Conservation (phyloP, 768 basidiomycete genomes). For the Trichaptum fuscoviolaceum region DNA sequence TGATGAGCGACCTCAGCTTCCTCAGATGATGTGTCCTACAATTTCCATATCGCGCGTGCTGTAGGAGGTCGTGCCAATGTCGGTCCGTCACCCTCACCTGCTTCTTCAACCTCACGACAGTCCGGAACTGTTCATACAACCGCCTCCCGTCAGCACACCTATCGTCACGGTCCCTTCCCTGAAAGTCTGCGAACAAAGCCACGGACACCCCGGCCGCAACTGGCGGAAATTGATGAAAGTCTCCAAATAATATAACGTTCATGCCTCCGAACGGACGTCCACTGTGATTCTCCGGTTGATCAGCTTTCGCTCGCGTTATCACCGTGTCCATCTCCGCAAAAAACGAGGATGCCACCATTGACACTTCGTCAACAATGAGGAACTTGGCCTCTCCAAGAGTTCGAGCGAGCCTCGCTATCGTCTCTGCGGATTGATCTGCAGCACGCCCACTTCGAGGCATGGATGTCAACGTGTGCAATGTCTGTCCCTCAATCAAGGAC, state of each 20-base stretch:
- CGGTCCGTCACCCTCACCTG: slow-evolving; percentile 30
- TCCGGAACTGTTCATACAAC: slow-evolving; percentile 25
- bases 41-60: slow-evolving; percentile 20
- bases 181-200: background rate
- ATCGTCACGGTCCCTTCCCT: background rate
- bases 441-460: slow-evolving; percentile 9
- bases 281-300: slow-evolving; percentile 8
- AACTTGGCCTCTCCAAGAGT: slow-evolving; percentile 10
- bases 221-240: slow-evolving; percentile 43
- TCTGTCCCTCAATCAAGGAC: slow-evolving; percentile 32
- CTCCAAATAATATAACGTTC: slow-evolving; percentile 35
- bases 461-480: slow-evolving; percentile 20
- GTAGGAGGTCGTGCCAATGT: slow-evolving; percentile 27
- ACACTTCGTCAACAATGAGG: slow-evolving; percentile 9
- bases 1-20: slow-evolving; percentile 21
- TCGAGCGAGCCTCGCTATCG: slow-evolving; percentile 7
- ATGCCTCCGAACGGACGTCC: slow-evolving; percentile 20
- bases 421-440: slow-evolving; percentile 8
- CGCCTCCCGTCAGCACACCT: slow-evolving; percentile 14
- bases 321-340: background rate
- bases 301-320: slow-evolving; percentile 5
- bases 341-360: slow-evolving; percentile 9
- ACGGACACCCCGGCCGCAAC: slow-evolving; percentile 18
- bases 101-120: slow-evolving; percentile 31
- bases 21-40: slow-evolving; percentile 22